phyloP scores from a whole-genome alignment of 2,329 filamentous ascomycete genomes.

The Graphilbum fragrans region DNA sequence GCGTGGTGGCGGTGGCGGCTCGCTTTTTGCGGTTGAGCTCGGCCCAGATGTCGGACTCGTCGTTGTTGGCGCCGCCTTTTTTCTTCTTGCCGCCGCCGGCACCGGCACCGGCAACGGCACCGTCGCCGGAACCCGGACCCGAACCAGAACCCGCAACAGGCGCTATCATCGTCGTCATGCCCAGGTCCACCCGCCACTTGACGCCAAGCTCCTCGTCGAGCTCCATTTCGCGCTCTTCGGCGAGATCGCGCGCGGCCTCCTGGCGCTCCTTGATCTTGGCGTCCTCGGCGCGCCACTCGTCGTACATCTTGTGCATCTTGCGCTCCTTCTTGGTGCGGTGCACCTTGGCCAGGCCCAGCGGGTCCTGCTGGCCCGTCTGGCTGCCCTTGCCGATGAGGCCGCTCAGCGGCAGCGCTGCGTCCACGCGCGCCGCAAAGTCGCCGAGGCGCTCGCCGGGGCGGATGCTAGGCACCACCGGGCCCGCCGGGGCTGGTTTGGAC shows the following conservation, averaged over 20 bases:
- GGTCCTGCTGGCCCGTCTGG: slow-evolving; percentile 50
- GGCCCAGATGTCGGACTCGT: slow-evolving; percentile 60
- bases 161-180: too few species aligned
- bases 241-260: slow-evolving; percentile 51
- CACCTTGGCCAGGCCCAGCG: slow-evolving; percentile 48
- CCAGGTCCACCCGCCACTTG: slow-evolving; percentile 31
- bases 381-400: slow-evolving; percentile 54
- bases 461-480: slow-evolving; percentile 48
- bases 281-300: slow-evolving; percentile 62
- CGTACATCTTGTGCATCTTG: slow-evolving; percentile 68
- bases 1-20: slow-evolving; percentile 27
- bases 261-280: slow-evolving; percentile 48
- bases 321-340: slow-evolving; percentile 73
- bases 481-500: neutral
- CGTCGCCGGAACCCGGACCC: too few species aligned
- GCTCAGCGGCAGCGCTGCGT: slow-evolving; percentile 68
- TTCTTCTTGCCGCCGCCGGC: neutral
- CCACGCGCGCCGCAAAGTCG: slow-evolving; percentile 72
- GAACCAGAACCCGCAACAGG: too few species aligned
- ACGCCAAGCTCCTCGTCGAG: slow-evolving; percentile 39
- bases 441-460: slow-evolving; percentile 71
- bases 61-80: slow-evolving; percentile 13
- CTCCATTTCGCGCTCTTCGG: too few species aligned
- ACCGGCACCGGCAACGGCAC: neutral
- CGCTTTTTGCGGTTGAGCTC: slow-evolving; percentile 56